Evolutionary conservation across 1,284 basidiomycete species (phyloP).

Genomic region (Sanguinoderma infundibulare): DNA sequence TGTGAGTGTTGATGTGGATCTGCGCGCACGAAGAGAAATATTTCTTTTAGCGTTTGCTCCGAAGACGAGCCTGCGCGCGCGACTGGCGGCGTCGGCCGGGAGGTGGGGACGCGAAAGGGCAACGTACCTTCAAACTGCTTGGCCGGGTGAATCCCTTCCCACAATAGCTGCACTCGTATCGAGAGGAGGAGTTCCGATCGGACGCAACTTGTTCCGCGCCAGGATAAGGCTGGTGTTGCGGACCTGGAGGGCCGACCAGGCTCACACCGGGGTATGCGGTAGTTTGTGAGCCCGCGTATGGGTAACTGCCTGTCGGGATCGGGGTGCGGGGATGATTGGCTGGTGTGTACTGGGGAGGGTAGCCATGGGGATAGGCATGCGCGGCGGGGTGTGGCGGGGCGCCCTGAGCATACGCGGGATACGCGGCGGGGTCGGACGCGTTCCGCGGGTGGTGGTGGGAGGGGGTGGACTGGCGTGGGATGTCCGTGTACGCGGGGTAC

Average conservation of each 20-base stretch:
- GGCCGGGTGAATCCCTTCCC: conserved; percentile 82
- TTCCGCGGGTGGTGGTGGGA: conserved; percentile 27
- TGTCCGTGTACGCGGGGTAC: conserved; percentile 27
- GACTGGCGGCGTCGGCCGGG: background rate
- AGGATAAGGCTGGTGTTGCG: conserved; percentile 24
- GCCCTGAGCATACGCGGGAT: conserved; percentile 17
- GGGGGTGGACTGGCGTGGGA: conserved; percentile 9
- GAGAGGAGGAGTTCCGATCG: conserved; percentile 42
- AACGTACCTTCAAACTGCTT: conserved; percentile 74
- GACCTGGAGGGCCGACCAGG: conserved; percentile 3
- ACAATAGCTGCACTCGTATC: conserved; percentile 80
- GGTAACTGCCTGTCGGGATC: conserved; percentile 34
- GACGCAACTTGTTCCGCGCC: conserved; percentile 26
- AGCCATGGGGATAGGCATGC: conserved; percentile 22
- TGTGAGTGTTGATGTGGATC: conserved; percentile 87
- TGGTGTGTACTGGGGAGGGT: conserved; percentile 24
- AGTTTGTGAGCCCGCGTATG: conserved; percentile 34
- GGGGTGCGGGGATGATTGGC: conserved; percentile 23
- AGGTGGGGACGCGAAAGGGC: background rate
- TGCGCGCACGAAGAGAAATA: conserved; percentile 34
- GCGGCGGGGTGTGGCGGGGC: conserved; percentile 12
- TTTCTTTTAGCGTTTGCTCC: conserved; percentile 2
- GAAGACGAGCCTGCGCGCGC: conserved; percentile 9
- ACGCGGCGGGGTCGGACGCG: conserved; percentile 23
- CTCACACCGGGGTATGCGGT: conserved; percentile 22